Evolutionary conservation across 208 protist genomes (phyloP).

Genomic region (Leishmania tropica): DNA sequence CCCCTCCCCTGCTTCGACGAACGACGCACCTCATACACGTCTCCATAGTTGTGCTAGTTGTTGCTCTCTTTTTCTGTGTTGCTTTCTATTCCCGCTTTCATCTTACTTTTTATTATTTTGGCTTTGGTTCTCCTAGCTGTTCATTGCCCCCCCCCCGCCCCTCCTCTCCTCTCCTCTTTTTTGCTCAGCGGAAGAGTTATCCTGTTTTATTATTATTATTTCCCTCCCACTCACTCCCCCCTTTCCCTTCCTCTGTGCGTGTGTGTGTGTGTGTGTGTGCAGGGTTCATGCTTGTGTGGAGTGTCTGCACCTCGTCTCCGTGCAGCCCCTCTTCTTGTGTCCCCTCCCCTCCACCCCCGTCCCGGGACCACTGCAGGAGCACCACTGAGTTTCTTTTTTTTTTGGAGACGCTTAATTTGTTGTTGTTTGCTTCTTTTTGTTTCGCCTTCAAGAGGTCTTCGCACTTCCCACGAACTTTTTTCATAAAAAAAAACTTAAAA

Average conservation of each 20-base stretch:
- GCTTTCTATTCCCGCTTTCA: not conserved
- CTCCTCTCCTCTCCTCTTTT: not conserved
- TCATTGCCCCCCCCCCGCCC: not conserved
- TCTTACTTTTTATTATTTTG: not conserved
- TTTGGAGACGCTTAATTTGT: no score
- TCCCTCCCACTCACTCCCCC: not conserved
- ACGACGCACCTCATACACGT: not conserved
- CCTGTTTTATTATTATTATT: not conserved
- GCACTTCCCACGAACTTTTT: not conserved
- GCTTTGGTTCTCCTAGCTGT: not conserved
- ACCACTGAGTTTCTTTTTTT: not conserved
- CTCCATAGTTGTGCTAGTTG: not conserved
- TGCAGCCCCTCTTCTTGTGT: not conserved
- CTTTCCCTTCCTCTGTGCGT: not conserved
- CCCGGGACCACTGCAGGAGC: not conserved
- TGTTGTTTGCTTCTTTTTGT: no score
- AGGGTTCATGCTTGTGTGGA: not conserved
- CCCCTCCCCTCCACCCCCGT: not conserved
- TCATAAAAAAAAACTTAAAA: not conserved
- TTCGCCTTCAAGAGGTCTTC: no score
- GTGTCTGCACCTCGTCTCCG: not conserved
- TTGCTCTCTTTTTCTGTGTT: not conserved
- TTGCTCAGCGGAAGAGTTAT: not conserved
- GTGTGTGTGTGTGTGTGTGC: not conserved
- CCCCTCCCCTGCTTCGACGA: not conserved